Base-by-base conservation (phyloP, 2,329 filamentous ascomycete genomes). In the Diaporthe citrichinensis region DNA sequence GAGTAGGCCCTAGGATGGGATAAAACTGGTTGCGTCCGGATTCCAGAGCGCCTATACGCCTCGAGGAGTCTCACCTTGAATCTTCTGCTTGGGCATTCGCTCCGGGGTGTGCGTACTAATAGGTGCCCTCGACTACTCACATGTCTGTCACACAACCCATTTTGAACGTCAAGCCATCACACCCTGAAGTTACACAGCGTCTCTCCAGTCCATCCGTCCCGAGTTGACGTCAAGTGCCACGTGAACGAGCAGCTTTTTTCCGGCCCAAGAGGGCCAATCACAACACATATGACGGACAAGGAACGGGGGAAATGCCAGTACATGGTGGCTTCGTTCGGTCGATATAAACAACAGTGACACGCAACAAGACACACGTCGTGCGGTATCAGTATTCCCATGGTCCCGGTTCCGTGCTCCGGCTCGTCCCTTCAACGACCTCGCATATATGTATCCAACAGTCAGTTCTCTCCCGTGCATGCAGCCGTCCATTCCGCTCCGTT, bases 331-430 rank as follows among this genome's bases (percentile, higher is more conserved):
- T 55, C 49, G n/a, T 55, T 55, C 46, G 65, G 65, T 69, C 49
- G 65, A 69, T 69, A 55, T 55, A 55, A 69, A 69, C 65, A 69
- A 39, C 8, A 41, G 34, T 41, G 65, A 69, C 65, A 41, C 65
- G 65, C 65, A 69, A 55, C 34, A 69, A 55, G 65, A 55, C 49
- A 62, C 59, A 69, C 46, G 65, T 41, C 65, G 34, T 69, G 65
- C 49, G 34, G 49, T 36, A 69, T 55, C 49, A 28, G 34, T 53
- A 53, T 68, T 15, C 53, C 65, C 49, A 55, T 2, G 49, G 49
- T 28, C n/a, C 20, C 34, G 15, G n/a, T 14, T 23, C n/a, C 46
- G 36, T 28, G n/a, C n/a, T 28, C 65, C 34, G 34, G 15, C 7
- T 69, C n/a, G 17, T 23, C 20, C 34, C 34, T 55, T 55, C 15